Conservation (phyloP, 2,329 filamentous ascomycete species). For the Conoideocrella luteorostrata region DNA sequence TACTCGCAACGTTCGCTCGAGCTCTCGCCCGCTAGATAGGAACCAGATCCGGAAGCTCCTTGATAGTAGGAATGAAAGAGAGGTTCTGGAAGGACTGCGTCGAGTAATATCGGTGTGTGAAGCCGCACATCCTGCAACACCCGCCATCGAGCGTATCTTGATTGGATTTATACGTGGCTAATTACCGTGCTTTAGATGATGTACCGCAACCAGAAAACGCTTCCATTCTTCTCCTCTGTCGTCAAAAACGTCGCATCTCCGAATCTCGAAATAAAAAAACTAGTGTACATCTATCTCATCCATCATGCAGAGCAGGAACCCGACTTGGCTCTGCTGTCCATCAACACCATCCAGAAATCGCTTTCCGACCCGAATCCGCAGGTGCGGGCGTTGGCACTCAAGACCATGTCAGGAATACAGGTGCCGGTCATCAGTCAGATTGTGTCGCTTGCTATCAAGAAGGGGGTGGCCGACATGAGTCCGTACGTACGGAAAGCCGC, state of each 20-base stretch:
- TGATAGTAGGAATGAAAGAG: conserved; percentile 87
- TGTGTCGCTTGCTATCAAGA: conserved; percentile 90
- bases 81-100: conserved; percentile 85
- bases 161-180: too few species aligned
- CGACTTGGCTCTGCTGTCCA: conserved; percentile 88
- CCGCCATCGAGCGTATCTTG: not conserved
- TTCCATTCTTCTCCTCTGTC: conserved; percentile 93
- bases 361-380: conserved; percentile 88
- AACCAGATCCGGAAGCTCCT: conserved; percentile 88
- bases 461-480: conserved; percentile 89
- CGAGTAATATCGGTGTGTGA: conserved; percentile 75
- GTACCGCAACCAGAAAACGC: conserved; percentile 81
- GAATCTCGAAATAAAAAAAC: conserved; percentile 91
- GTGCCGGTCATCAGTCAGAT: conserved; percentile 98
- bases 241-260: conserved; percentile 96
- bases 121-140: not conserved
- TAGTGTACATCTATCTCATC: conserved; percentile 97
- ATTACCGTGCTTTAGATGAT: conserved; percentile 64
- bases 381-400: conserved; percentile 82
- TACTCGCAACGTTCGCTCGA: conserved; percentile 59
- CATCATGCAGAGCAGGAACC: conserved; percentile 95
- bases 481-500: conserved; percentile 88
- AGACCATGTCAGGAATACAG: conserved; percentile 95
- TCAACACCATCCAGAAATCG: conserved; percentile 98
- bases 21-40: conserved; percentile 63